Percentiles rank a stretch among this genome's conserved stretches.
phyloP scores from a whole-genome alignment of 495 filamentous ascomycete genomes.

The Talaromyces nanjingensis region DNA sequence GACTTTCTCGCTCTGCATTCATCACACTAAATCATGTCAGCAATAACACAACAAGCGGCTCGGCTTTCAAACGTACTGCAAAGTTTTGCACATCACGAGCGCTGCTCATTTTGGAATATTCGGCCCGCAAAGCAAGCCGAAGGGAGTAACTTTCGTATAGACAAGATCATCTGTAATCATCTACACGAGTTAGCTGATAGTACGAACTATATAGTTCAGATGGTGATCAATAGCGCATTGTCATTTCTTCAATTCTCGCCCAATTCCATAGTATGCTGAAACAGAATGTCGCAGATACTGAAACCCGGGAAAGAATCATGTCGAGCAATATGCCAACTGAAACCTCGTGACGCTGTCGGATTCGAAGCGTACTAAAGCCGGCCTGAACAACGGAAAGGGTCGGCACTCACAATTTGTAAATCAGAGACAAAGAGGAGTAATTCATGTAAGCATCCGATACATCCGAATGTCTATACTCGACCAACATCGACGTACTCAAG shows the following conservation, averaged over 20 bases:
- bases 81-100: slow-evolving; percentile 43
- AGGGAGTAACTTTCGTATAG: background rate
- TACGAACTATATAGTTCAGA: background rate
- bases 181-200: background rate
- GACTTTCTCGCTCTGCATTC: slow-evolving; percentile 44
- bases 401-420: background rate
- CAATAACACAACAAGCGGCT: background rate
- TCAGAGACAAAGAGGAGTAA: background rate
- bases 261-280: background rate
- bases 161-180: slow-evolving; percentile 1
- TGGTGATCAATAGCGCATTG: background rate
- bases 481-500: background rate
- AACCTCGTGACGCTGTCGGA: background rate
- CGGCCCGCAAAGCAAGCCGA: slow-evolving; percentile 3
- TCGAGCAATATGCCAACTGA: background rate
- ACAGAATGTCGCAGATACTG: background rate
- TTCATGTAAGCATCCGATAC: background rate
- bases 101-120: slow-evolving; percentile 32
- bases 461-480: background rate
- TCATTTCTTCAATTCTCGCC: background rate
- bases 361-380: background rate
- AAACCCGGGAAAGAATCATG: background rate
- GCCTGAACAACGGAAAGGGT: background rate
- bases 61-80: slow-evolving; percentile 28
- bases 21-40: slow-evolving; percentile 30